Base-by-base conservation (phyloP, 345 rosid genomes). In the Syzygium oleosum region DNA sequence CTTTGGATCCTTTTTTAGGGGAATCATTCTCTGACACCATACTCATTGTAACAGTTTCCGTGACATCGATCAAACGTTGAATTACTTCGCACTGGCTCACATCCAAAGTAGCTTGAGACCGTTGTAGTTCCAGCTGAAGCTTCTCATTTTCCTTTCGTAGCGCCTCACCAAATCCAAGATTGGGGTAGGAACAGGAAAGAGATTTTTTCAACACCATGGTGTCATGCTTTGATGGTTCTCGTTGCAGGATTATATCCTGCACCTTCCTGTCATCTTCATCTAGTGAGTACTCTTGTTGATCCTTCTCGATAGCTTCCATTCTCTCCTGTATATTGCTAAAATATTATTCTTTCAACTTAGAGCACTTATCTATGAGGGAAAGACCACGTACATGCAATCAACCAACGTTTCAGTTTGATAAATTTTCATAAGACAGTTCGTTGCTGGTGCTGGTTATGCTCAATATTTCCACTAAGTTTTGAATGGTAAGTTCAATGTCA, bases 201-300 rank as follows among this genome's bases (percentile, higher is more conserved):
- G 92, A 87, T 46, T 88, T 91, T 89, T 91, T 90, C 61, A 91
- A 56, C 38, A 90, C 52, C 61, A 38, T 85, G n/a, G 92, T 87
- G 43, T 90, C 90, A 49, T 91, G 87, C 68, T 90, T 88, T 58
- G 92, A 84, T 41, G 88, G 88, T 29, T 91, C 92, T 43, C 88
- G 91, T 51, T 87, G 89, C 25, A 90, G 38, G 23, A 92, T 87
- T 31, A 89, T 84, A 31, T 54, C 85, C 25, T 89, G 93, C 52
- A 90, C 88, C 88, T 88, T 88, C 85, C 83, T 84, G 56, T 92
- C 92, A 51, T 92, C 92, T 53, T 90, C 93, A n/a, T 91, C 93
- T 0, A 91, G 88, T 10, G 88, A 86, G 87, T 91, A 92, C 8
- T 90, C 93, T 29, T 89, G 88, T 6, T 89, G 90, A 87, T 92